Evolutionary conservation across 2,329 filamentous ascomycete genomes (phyloP).

Genomic region (Aspergillus fischeri): DNA sequence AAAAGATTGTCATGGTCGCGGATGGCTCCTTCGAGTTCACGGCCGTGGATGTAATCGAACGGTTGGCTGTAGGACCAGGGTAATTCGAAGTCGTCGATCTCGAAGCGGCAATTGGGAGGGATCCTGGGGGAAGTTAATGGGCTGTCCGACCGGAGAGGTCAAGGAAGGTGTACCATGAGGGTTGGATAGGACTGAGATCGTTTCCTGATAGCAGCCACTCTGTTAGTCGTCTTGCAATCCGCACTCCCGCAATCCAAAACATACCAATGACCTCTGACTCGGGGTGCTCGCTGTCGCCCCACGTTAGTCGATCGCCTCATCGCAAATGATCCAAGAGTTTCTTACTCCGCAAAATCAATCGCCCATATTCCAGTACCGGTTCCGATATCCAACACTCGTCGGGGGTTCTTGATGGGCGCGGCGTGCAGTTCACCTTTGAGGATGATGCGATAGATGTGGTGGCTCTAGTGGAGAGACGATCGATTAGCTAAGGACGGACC

Average conservation of each 20-base stretch:
- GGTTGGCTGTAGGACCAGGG: constrained; percentile 25
- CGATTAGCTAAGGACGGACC: background rate
- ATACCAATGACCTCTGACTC: constrained; percentile 29
- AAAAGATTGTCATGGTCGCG: constrained; percentile 27
- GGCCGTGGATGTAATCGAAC: constrained; percentile 31
- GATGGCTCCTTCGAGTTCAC: constrained; percentile 28
- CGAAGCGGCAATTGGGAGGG: constrained; percentile 32
- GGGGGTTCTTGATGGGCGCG: constrained; percentile 23
- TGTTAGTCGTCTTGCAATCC: background rate
- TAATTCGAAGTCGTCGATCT: constrained; percentile 30
- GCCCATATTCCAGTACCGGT: constrained; percentile 38
- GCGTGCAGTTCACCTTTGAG: constrained; percentile 26
- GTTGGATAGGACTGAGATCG: constrained; percentile 30
- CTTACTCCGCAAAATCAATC: constrained; percentile 36
- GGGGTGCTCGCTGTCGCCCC: constrained; percentile 20
- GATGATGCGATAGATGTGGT: constrained; percentile 33
- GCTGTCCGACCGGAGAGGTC: background rate
- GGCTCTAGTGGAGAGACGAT: constrained; percentile 17
- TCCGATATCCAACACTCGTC: constrained; percentile 32
- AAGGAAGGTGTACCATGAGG: constrained; percentile 20
- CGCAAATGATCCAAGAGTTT: background rate
- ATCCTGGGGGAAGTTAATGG: constrained; percentile 18
- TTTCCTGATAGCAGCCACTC: constrained; percentile 18
- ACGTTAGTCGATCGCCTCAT: background rate
- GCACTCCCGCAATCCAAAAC: background rate